These are phyloP conservation scores for Rhizomucor miehei DNA, from an alignment of 371 early-diverging fungal genomes.

Conservation along the genomic window DNA sequence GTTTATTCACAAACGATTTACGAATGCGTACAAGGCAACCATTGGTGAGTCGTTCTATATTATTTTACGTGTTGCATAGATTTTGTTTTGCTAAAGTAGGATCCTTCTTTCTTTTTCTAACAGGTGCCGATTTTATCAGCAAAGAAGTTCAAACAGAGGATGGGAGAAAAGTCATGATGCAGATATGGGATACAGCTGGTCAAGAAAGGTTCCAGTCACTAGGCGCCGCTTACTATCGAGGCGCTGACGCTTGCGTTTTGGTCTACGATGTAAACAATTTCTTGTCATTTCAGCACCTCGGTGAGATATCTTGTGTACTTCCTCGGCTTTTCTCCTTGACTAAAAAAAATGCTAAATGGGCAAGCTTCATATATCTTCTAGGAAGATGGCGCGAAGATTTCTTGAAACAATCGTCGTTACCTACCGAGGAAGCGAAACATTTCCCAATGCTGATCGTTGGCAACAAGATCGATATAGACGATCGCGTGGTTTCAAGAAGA, in stretches of 20 bases:
- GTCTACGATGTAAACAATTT: constrained; percentile 95
- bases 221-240: constrained; percentile 97
- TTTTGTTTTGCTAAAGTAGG: too few relatives aligned
- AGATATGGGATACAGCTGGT: constrained; percentile 91
- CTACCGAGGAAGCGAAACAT: constrained; percentile 19
- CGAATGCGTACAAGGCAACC: constrained; percentile 95
- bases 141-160: constrained; percentile 82
- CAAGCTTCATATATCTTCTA: too few relatives aligned
- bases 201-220: constrained; percentile 84
- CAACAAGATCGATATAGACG: constrained; percentile 24
- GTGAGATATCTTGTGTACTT: constrained; percentile 15
- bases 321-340: constrained; percentile 39
- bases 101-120: too few relatives aligned
- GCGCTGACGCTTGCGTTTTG: constrained; percentile 90
- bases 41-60: constrained; percentile 68
- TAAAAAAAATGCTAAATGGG: too few relatives aligned
- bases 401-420: constrained; percentile 48
- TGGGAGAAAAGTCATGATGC: constrained; percentile 64
- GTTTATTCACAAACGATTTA: constrained; percentile 92
- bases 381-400: constrained; percentile 89
- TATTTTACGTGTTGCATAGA: too few relatives aligned
- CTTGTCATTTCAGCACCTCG: constrained; percentile 30
- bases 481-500: constrained; percentile 75
- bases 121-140: constrained; percentile 88
- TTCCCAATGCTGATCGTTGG: constrained; percentile 23